Conservation (phyloP, 768 basidiomycete genomes). For the Termitomyces eurrhizus region DNA sequence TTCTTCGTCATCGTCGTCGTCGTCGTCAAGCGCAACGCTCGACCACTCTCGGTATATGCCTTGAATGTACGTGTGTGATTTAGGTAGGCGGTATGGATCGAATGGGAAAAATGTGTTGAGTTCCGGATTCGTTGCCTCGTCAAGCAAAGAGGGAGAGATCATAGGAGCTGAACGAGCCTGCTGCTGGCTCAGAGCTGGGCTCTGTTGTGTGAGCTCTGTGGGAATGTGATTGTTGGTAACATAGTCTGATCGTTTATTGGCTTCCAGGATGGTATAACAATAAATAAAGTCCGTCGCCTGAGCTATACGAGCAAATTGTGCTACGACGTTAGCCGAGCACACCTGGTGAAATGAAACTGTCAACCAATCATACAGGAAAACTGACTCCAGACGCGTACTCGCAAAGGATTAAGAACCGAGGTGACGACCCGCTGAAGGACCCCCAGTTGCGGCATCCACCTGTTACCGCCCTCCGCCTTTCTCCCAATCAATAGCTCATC, state of each 20-base stretch:
- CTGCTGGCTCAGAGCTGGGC: neutral
- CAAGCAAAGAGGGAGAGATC: slow-evolving; percentile 25
- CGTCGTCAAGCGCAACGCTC: slow-evolving; percentile 72
- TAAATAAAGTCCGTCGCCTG: slow-evolving; percentile 90
- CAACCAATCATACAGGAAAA: neutral
- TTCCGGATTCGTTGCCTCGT: slow-evolving; percentile 50
- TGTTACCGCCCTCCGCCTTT: slow-evolving; percentile 33
- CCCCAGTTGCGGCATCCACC: slow-evolving; percentile 83
- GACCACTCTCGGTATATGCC: slow-evolving; percentile 89
- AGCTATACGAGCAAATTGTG: slow-evolving; percentile 91
- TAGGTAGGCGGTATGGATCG: slow-evolving; percentile 90
- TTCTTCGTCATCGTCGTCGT: slow-evolving; percentile 60
- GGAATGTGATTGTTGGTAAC: slow-evolving; percentile 23
- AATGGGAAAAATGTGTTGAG: slow-evolving; percentile 97
- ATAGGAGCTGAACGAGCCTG: slow-evolving; percentile 1
- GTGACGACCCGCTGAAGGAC: slow-evolving; percentile 77
- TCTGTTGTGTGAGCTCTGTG: slow-evolving; percentile 7
- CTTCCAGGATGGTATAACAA: slow-evolving; percentile 88
- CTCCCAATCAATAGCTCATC: slow-evolving; percentile 32
- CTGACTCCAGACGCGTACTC: slow-evolving; percentile 43
- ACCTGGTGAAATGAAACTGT: slow-evolving; percentile 40
- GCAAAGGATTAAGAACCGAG: slow-evolving; percentile 85
- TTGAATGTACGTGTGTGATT: slow-evolving; percentile 73
- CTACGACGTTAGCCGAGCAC: slow-evolving; percentile 87
- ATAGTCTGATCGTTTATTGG: slow-evolving; percentile 72